phyloP scores from a whole-genome alignment of 371 early-diverging fungal species.

The Mucor plumbeus region DNA sequence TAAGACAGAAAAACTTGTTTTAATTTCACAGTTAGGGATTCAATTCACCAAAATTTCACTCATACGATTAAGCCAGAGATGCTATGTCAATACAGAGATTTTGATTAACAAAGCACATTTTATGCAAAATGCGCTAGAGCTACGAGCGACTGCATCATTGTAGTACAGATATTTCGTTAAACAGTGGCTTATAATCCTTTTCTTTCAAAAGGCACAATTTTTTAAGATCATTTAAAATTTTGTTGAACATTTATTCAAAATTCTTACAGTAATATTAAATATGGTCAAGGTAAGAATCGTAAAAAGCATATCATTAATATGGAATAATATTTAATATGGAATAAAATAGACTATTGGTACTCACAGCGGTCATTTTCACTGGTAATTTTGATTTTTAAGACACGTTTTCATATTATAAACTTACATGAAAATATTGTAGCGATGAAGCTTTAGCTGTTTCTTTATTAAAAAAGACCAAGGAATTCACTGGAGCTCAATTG shows the following conservation, averaged over 20 bases:
- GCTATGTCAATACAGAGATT: too few relatives aligned
- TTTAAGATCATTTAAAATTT: background rate
- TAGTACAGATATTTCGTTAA: too few relatives aligned
- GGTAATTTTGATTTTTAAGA: slow-evolving; percentile 39
- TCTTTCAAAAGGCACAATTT: background rate
- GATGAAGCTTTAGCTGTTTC: slow-evolving; percentile 96
- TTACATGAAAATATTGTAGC: slow-evolving; percentile 27
- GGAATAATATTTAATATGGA: background rate
- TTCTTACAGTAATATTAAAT: slow-evolving; percentile 28
- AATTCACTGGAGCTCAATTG: slow-evolving; percentile 75
- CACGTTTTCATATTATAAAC: background rate
- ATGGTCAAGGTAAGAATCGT: slow-evolving; percentile 29
- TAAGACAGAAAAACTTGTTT: too few relatives aligned
- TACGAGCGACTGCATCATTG: too few relatives aligned
- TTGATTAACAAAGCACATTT: too few relatives aligned
- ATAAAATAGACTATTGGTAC: slow-evolving; percentile 71
- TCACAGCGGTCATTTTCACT: slow-evolving; percentile 90
- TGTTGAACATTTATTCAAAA: background rate
- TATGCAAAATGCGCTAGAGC: too few relatives aligned
- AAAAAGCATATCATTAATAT: background rate
- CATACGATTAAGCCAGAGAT: too few relatives aligned
- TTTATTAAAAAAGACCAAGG: slow-evolving; percentile 77
- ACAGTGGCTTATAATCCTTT: too few relatives aligned
- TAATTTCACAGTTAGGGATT: too few relatives aligned
- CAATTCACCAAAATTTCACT: too few relatives aligned